phyloP scores from a whole-genome alignment of 352 stramenopile species.

The Phytophthora boehmeriae region DNA sequence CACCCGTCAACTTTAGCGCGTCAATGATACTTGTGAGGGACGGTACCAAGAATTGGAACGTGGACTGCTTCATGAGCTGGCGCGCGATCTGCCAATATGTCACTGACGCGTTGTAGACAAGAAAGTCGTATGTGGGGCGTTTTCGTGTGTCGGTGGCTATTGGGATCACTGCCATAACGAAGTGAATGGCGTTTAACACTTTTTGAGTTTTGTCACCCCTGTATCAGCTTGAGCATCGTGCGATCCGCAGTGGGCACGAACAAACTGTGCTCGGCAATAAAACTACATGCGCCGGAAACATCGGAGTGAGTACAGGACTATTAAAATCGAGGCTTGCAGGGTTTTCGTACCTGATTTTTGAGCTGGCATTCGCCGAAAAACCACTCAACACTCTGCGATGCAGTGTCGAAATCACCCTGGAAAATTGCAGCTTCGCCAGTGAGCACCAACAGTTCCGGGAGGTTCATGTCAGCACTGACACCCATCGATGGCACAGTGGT shows the following conservation, averaged over 20 bases:
- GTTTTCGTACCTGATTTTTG: constrained; percentile 75
- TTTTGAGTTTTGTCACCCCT: constrained; percentile 48
- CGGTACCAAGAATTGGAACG: constrained; percentile 72
- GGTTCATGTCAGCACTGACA: constrained; percentile 32
- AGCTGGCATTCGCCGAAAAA: constrained; percentile 68
- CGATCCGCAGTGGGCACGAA: constrained; percentile 69
- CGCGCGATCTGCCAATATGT: constrained; percentile 87
- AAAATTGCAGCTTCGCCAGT: constrained; percentile 69
- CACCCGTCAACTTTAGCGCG: constrained; percentile 65
- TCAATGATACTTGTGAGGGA: constrained; percentile 74
- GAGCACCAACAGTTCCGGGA: constrained; percentile 82
- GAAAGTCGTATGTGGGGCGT: constrained; percentile 85
- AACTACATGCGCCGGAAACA: constrained; percentile 54
- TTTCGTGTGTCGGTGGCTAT: constrained; percentile 67
- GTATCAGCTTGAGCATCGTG: constrained; percentile 45
- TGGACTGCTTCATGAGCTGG: constrained; percentile 82
- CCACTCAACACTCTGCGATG: constrained; percentile 60
- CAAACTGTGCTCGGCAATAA: constrained; percentile 87
- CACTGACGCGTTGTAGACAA: constrained; percentile 92
- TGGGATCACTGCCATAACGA: constrained; percentile 73
- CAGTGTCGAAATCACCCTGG: constrained; percentile 70
- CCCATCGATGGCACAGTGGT: constrained; percentile 37
- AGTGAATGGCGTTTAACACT: constrained; percentile 78
- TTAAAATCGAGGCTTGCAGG: neutral
- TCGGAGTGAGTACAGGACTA: neutral